phyloP scores from a whole-genome alignment of 768 basidiomycete species.

The Holtermannia corniformis region DNA sequence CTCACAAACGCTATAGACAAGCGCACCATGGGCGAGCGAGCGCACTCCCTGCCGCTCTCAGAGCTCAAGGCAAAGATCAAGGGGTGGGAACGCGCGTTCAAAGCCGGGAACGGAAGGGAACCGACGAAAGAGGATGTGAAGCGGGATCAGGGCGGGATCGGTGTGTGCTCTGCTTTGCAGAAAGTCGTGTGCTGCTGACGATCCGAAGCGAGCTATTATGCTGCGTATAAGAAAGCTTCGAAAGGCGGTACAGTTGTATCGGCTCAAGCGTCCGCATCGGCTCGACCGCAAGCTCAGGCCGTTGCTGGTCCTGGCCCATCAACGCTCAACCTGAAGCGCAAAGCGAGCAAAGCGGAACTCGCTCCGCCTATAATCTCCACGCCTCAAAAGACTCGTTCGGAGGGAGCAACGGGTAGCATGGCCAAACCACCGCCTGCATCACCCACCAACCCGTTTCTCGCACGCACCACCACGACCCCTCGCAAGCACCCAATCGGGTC shows the following conservation, averaged over 20 bases:
- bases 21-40: no score
- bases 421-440: constrained; percentile 25
- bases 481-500: not conserved
- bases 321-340: not conserved
- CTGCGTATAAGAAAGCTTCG: constrained; percentile 29
- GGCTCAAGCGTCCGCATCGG: not conserved
- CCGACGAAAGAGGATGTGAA: constrained; percentile 44
- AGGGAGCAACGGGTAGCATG: no score
- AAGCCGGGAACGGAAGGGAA: constrained; percentile 25
- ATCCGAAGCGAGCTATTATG: not conserved
- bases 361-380: no score
- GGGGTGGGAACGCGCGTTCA: constrained; percentile 41
- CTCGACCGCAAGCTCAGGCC: not conserved
- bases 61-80: constrained; percentile 42
- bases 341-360: not conserved
- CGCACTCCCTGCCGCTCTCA: constrained; percentile 27
- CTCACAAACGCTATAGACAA: no score
- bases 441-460: constrained; percentile 3
- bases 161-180: constrained; percentile 22
- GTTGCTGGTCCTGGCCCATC: not conserved
- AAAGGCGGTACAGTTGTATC: constrained; percentile 24
- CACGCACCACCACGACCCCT: constrained; percentile 1
- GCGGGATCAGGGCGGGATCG: constrained; percentile 33
- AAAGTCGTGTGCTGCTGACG: not conserved
- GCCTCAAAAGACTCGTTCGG: no score